Percentiles rank a stretch among this genome's conserved stretches.
Evolutionary conservation across 148 eudicot species (phyloP).

Genomic region (Diospyros lotus): DNA sequence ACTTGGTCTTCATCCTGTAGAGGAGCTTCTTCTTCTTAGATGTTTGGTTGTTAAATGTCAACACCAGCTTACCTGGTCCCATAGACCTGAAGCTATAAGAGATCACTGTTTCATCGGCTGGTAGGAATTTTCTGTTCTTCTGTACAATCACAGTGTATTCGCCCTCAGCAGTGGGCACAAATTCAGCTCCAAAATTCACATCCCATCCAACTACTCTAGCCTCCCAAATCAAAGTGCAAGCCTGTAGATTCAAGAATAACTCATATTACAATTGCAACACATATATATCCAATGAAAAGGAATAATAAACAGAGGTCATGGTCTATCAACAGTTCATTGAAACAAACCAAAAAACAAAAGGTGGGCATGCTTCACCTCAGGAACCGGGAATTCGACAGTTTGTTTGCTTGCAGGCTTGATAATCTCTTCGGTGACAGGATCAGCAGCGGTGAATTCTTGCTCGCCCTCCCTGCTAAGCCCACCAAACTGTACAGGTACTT

Average conservation of each 20-base stretch:
- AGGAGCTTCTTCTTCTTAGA: no score
- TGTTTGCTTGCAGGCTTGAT: constrained; percentile 70
- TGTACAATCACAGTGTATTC: constrained; percentile 67
- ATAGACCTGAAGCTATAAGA: neutral
- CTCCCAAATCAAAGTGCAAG: constrained; percentile 67
- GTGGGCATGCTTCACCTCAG: constrained; percentile 1
- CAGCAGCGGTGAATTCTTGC: constrained; percentile 60
- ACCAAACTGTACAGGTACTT: constrained; percentile 79
- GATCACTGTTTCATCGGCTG: constrained; percentile 66
- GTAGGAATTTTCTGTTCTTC: constrained; percentile 63
- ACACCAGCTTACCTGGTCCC: no score
- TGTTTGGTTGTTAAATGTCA: no score
- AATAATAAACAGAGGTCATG: no score
- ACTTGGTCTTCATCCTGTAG: no score
- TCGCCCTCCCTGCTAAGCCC: constrained; percentile 76
- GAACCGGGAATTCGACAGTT: constrained; percentile 58
- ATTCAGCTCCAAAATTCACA: constrained; percentile 75
- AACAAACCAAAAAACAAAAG: neutral
- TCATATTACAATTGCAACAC: neutral
- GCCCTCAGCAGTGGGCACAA: constrained; percentile 52
- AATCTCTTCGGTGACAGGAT: constrained; percentile 51
- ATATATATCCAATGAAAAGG: no score
- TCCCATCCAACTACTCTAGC: constrained; percentile 88
- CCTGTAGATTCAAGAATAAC: constrained; percentile 24
- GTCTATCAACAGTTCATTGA: no score